Evolutionary conservation across 352 stramenopile genomes (phyloP), one percentile per base, ranked within the genome.

Genomic region (Phytopythium sindhum): DNA sequence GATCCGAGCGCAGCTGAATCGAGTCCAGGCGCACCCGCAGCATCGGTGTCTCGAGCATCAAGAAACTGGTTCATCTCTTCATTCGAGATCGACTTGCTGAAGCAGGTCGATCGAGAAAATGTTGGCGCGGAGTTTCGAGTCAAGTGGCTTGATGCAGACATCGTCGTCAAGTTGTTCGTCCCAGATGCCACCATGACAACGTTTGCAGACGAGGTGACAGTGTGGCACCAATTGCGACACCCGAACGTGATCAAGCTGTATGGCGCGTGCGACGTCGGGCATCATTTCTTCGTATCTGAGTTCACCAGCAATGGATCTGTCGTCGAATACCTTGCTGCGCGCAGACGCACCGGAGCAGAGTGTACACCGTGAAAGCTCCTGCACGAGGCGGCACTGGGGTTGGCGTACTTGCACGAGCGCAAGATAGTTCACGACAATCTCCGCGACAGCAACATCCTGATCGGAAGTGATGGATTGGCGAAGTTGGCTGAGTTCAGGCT

Each of bases 161-260:
- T 48, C 21, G 17, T 48, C 2, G 21, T 48, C 44, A 51, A 29
- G 23, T 11, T 51, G 4, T 51, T 51, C n/a, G 10, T 51, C 11
- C 44, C 44, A 0, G 23, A 19, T 3, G n/a, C 44, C 7, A 19
- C 44, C n/a, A 51, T 51, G 23, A 11, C 44, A 17, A 15, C 44
- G 0, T 51, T 51, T 6, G n/a, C 44, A 2, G 44, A 19, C 11
- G 44, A 51, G 23, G 44, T 51, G 44, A 19, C 23, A n/a, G 44
- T 51, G 7, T 51, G 44, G 44, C 44, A 11, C 8, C 44, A 29
- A 5, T 19, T 51, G 44, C 44, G 44, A 2, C 44, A 51, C 23
- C 44, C 44, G 9, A 51, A 51, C 11, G 44, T 51, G n/a, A 51
- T 51, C 44, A 51, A 51, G 23, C 44, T 51, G 23, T 51, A 51